Evolutionary conservation across 2,329 filamentous ascomycete genomes (phyloP), one percentile per base, ranked within the genome.

Genomic region (Sclerotinia glacialis): DNA sequence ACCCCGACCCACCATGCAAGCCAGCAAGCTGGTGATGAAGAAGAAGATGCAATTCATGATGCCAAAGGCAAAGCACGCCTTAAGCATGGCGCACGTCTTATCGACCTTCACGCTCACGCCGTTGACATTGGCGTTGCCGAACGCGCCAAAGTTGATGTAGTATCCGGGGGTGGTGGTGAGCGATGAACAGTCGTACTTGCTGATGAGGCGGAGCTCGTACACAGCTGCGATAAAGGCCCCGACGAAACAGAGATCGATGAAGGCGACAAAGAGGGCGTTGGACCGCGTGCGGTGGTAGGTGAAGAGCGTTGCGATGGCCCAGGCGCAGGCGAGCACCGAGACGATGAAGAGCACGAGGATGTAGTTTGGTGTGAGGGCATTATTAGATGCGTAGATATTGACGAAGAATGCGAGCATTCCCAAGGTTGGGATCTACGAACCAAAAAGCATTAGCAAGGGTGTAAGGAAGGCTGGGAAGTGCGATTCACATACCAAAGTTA

Each of bases 1-100:
- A 0, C 67, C 63, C 18, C 70, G 65, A 0, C 73, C 71, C 26
- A 74, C 70, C 52, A 74, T 68, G 71, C 81, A 84, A 34, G 93
- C 92, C 53, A 95, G 81, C 37, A 94, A 79, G 62, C 86, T 85
- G 4, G 92, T 95, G 75, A 89, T 81, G 77, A 89, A 88, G 80
- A 96, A 97, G 76, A 93, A 89, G 70, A 95, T 80, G 71, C 82
- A 81, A 77, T 95, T 91, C 84, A 97, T 96, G 77, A 98, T 97
- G 59, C 86, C 92, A 72, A 97, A 88, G 3, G 92, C 94, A 79
- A 92, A 98, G 71, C 83, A 85, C 0, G 93, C 90, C 85, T 97
- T 98, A 75, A 97, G 86, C 92, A 97, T 95, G 60, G 89, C 86
- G 79, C 94, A 98, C 6, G 87, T 86, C 83, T 94, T 94, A 78